Conservation (phyloP, 257 asterid species). For the Solanum virginianum region DNA sequence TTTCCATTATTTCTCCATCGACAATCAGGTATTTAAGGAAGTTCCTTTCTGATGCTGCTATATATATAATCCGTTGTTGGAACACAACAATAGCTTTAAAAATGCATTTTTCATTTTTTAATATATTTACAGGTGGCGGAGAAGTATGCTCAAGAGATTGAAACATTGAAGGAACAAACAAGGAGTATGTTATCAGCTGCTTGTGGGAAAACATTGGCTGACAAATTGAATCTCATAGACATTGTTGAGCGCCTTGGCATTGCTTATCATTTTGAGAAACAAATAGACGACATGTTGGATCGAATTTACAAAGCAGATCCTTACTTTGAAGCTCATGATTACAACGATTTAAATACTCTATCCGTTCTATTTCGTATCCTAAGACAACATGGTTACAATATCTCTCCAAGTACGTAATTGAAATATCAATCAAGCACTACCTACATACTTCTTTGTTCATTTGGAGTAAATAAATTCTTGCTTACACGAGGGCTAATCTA, state of each 20-base stretch:
- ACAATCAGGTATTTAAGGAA: not conserved
- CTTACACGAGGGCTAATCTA: not conserved
- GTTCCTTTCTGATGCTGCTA: too few relatives aligned
- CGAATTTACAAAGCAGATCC: not conserved
- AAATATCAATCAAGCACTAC: not conserved
- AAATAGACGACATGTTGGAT: constrained; percentile 13
- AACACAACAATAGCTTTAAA: not conserved
- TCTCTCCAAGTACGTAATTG: not conserved
- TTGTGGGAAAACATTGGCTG: not conserved
- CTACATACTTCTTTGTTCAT: too few relatives aligned
- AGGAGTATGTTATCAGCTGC: not conserved
- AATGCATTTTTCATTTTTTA: not conserved
- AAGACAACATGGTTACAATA: constrained; percentile 5
- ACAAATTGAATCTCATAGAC: constrained; percentile 13
- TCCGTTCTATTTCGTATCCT: constrained; percentile 6
- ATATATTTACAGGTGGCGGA: not conserved
- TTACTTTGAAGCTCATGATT: not conserved
- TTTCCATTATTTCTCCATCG: constrained; percentile 3
- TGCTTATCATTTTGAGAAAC: constrained; percentile 15
- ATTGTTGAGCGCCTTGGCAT: constrained; percentile 26
- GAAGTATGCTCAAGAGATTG: constrained; percentile 2
- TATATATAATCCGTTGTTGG: too few relatives aligned
- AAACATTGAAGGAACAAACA: constrained; percentile 14
- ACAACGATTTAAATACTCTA: not conserved
- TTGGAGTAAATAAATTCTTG: too few relatives aligned